Percentiles rank a stretch among this genome's conserved stretches.
phyloP scores from a whole-genome alignment of 2,329 filamentous ascomycete genomes.

The Aspergillus udagawae region DNA sequence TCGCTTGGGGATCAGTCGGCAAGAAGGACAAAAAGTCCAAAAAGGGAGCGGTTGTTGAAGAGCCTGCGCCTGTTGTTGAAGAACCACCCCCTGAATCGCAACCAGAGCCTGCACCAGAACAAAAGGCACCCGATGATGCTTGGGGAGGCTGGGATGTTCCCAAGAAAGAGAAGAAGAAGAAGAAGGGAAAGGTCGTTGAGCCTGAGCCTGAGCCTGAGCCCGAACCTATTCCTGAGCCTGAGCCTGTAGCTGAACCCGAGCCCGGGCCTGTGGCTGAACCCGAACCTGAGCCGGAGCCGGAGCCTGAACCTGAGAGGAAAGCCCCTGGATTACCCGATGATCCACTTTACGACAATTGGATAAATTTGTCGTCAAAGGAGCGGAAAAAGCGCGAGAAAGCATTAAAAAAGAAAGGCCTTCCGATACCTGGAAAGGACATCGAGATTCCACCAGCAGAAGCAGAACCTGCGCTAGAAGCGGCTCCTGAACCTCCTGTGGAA shows the following conservation, averaged over 20 bases:
- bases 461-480: slow-evolving; percentile 21
- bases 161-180: slow-evolving; percentile 29
- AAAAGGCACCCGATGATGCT: slow-evolving; percentile 20
- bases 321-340: slow-evolving; percentile 33
- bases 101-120: slow-evolving; percentile 15
- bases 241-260: slow-evolving; percentile 9
- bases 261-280: slow-evolving; percentile 31
- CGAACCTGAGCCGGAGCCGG: slow-evolving; percentile 23
- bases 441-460: slow-evolving; percentile 15
- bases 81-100: slow-evolving; percentile 17
- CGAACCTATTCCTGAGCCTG: slow-evolving; percentile 26
- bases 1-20: slow-evolving; percentile 24
- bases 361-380: slow-evolving; percentile 35
- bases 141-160: slow-evolving; percentile 25
- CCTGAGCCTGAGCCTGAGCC: slow-evolving; percentile 24
- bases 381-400: slow-evolving; percentile 43
- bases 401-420: slow-evolving; percentile 24
- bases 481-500: slow-evolving; percentile 8
- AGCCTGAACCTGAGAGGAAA: slow-evolving; percentile 17
- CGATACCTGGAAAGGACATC: slow-evolving; percentile 27
- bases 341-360: slow-evolving; percentile 34
- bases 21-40: slow-evolving; percentile 42
- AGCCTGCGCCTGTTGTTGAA: slow-evolving; percentile 8
- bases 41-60: slow-evolving; percentile 26
- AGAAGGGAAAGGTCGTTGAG: slow-evolving; percentile 24